phyloP scores from a whole-genome alignment of 768 basidiomycete genomes.

The Kondoa subrosea region DNA sequence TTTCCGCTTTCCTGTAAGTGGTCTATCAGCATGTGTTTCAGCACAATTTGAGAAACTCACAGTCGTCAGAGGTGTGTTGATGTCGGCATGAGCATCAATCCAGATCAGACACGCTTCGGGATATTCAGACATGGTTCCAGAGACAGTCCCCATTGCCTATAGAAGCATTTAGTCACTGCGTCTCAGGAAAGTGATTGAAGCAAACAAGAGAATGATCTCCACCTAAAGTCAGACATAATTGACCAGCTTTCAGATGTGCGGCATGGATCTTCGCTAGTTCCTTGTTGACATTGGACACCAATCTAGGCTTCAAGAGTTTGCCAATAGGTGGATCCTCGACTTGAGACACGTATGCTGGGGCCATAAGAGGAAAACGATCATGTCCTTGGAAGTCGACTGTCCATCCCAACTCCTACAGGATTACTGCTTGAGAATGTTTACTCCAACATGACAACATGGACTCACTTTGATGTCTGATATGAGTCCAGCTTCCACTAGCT shows the following conservation, averaged over 20 bases:
- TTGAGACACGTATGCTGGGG: background rate
- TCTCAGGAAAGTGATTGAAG: constrained; percentile 28
- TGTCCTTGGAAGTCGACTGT: background rate
- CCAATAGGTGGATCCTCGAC: constrained; percentile 18
- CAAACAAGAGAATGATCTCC: constrained; percentile 94
- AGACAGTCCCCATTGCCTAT: constrained; percentile 82
- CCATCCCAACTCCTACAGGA: background rate
- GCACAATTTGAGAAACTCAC: constrained; percentile 23
- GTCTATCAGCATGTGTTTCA: background rate
- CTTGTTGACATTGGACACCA: constrained; percentile 40
- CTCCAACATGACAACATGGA: background rate
- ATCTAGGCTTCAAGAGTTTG: constrained; percentile 13
- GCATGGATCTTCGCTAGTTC: constrained; percentile 63
- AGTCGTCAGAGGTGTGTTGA: constrained; percentile 75
- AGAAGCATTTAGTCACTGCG: background rate
- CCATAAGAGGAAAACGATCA: background rate
- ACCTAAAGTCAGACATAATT: constrained; percentile 75
- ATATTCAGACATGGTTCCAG: constrained; percentile 52
- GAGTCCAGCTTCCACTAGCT: constrained; percentile 73
- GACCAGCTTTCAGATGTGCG: constrained; percentile 55
- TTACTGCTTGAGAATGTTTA: background rate
- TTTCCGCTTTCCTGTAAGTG: constrained; percentile 44
- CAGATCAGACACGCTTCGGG: constrained; percentile 62
- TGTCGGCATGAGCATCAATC: constrained; percentile 80
- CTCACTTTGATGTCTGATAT: constrained; percentile 27